phyloP scores from a whole-genome alignment of 768 basidiomycete species.

The Pisolithus albus region DNA sequence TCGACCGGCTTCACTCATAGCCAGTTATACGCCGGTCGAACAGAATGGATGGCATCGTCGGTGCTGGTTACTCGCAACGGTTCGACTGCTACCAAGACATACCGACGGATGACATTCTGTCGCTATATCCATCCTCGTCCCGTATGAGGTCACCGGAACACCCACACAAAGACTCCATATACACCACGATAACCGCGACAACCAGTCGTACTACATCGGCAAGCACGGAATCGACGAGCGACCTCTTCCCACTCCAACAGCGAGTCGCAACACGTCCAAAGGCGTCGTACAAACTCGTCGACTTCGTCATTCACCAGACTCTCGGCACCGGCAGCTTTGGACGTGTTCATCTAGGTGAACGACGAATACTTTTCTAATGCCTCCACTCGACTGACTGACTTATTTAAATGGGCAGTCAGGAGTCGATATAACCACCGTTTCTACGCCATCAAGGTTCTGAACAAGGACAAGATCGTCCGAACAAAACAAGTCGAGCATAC shows the following conservation, averaged over 20 bases:
- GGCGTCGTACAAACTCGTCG: conserved; percentile 65
- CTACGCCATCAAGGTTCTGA: conserved; percentile 93
- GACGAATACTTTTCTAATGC: not conserved
- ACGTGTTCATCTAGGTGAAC: conserved; percentile 77
- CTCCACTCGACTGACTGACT: not conserved
- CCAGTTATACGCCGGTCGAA: not conserved
- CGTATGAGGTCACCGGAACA: not conserved
- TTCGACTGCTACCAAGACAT: too few species aligned
- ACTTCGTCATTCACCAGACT: conserved; percentile 77
- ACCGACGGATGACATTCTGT: not conserved
- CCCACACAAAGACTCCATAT: conserved; percentile 41
- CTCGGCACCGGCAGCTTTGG: conserved; percentile 96
- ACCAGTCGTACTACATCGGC: conserved; percentile 54
- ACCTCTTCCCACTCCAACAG: conserved; percentile 24
- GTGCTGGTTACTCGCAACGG: not conserved
- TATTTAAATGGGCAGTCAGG: conserved; percentile 46
- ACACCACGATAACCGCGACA: conserved; percentile 32
- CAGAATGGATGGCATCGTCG: not conserved
- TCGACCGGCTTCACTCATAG: too few species aligned
- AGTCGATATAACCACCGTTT: conserved; percentile 91
- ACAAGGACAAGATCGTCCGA: conserved; percentile 85
- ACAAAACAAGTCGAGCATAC: conserved; percentile 98
- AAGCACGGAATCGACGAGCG: conserved; percentile 38
- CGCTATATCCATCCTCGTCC: not conserved
- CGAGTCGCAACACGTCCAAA: conserved; percentile 40